phyloP scores from a whole-genome alignment of 139 green algal genomes.

The Astrephomene gubernaculifera region DNA sequence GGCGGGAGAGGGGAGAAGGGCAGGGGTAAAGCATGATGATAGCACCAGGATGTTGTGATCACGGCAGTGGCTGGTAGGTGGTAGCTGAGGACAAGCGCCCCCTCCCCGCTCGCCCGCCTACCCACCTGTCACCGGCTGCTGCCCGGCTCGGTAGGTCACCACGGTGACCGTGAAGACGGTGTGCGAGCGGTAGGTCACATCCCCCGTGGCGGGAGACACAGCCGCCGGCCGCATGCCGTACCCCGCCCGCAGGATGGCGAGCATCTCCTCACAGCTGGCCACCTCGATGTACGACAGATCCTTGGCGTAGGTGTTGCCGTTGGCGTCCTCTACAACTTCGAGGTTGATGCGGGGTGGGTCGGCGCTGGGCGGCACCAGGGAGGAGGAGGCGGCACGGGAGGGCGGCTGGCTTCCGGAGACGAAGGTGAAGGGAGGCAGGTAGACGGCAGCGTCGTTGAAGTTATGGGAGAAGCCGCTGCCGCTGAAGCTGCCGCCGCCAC shows the following conservation, averaged over 20 bases:
- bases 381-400: too few species aligned
- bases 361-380: too few species aligned
- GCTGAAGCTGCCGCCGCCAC: too few species aligned
- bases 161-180: slow-evolving; percentile 67
- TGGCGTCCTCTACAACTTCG: slow-evolving; percentile 64
- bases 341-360: slow-evolving; percentile 38
- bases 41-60: too few species aligned
- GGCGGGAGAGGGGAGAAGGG: too few species aligned
- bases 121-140: slow-evolving; percentile 55
- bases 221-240: slow-evolving; percentile 40
- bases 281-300: slow-evolving; percentile 62
- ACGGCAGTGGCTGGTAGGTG: too few species aligned
- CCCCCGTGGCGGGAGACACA: slow-evolving; percentile 46
- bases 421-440: too few species aligned
- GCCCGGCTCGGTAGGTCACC: slow-evolving; percentile 45
- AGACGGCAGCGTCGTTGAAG: too few species aligned
- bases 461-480: too few species aligned
- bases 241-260: slow-evolving; percentile 47
- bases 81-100: too few species aligned
- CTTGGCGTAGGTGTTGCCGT: slow-evolving; percentile 55
- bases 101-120: neutral
- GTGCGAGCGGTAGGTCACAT: slow-evolving; percentile 62
- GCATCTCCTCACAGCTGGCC: slow-evolving; percentile 35
- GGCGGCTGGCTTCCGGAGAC: too few species aligned
- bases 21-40: too few species aligned